These are phyloP conservation scores for Amanita phalloides DNA, from an alignment of 768 basidiomycete genomes.

Conservation along the genomic window DNA sequence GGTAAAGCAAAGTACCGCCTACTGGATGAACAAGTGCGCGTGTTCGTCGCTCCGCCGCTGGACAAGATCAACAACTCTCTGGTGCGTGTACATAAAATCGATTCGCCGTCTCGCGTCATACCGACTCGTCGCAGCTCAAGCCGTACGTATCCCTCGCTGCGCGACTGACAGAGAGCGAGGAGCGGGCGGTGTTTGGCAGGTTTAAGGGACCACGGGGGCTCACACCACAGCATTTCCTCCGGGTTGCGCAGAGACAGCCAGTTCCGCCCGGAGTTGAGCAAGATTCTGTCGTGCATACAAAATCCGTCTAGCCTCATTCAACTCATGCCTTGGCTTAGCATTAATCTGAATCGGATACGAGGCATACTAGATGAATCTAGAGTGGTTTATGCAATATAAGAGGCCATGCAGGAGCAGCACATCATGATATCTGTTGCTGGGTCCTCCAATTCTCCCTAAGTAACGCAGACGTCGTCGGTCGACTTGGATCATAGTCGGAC, in stretches of 20 bases:
- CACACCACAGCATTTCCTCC: conserved; percentile 32
- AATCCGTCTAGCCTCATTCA: neutral
- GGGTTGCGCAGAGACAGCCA: conserved; percentile 21
- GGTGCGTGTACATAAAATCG: conserved; percentile 25
- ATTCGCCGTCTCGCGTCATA: neutral
- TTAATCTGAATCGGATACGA: too few species aligned
- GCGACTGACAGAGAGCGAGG: conserved; percentile 24
- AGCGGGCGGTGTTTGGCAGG: conserved; percentile 25
- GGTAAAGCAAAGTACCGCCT: conserved; percentile 77
- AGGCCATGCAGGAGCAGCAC: neutral
- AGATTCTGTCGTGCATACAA: neutral
- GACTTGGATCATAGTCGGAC: conserved; percentile 31
- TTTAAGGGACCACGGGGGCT: conserved; percentile 28
- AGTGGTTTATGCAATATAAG: too few species aligned
- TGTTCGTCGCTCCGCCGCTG: conserved; percentile 73
- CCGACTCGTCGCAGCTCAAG: conserved; percentile 36
- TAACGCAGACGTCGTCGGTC: conserved; percentile 26
- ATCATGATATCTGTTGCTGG: neutral
- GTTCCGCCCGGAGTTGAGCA: neutral
- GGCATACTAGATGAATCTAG: too few species aligned
- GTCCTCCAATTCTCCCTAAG: conserved; percentile 16
- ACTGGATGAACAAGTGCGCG: conserved; percentile 72
- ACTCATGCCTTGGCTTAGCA: too few species aligned
- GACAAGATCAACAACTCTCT: conserved; percentile 47
- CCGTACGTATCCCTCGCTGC: conserved; percentile 51